These are phyloP conservation scores for Kuraishia cidri DNA, from an alignment of 805 yeast genomes.

Conservation along the genomic window DNA sequence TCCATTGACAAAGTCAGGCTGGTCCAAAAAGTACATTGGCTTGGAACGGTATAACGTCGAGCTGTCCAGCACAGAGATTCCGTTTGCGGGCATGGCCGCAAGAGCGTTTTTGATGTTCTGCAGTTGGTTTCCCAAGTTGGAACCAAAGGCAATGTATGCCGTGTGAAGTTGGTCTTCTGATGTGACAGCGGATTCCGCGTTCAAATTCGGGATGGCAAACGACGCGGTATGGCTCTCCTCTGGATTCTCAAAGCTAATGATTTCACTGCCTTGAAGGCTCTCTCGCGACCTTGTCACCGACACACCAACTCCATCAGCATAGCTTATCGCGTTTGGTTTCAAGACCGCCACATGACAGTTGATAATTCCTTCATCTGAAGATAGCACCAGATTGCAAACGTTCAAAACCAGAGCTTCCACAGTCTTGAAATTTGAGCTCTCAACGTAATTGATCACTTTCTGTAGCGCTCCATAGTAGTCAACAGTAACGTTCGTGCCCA, in stretches of 20 bases:
- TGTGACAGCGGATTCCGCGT: constrained; percentile 9
- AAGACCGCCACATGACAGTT: constrained; percentile 50
- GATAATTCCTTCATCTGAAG: constrained; percentile 4
- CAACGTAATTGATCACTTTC: constrained; percentile 52
- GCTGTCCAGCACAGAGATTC: constrained; percentile 42
- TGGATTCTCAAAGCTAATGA: constrained; percentile 12
- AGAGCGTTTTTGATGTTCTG: constrained; percentile 52
- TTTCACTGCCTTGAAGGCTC: constrained; percentile 21
- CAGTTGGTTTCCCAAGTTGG: constrained; percentile 72
- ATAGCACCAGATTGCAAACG: constrained; percentile 34
- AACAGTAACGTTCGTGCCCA: constrained; percentile 18
- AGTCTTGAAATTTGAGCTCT: constrained; percentile 74
- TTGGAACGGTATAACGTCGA: constrained; percentile 82
- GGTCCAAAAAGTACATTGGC: constrained; percentile 87
- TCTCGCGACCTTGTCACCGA: constrained; percentile 41
- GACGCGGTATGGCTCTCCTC: constrained; percentile 8
- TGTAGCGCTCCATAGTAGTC: constrained; percentile 34
- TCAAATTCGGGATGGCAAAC: constrained; percentile 18
- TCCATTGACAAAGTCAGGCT: constrained; percentile 78
- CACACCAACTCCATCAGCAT: constrained; percentile 88
- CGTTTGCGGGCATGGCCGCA: constrained; percentile 27
- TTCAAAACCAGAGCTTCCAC: constrained; percentile 85
- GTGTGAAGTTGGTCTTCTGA: constrained; percentile 3
- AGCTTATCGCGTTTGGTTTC: constrained; percentile 84
- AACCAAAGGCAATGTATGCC: constrained; percentile 85